phyloP scores from a whole-genome alignment of 169 alveolate genomes.

The Eimeria maxima region DNA sequence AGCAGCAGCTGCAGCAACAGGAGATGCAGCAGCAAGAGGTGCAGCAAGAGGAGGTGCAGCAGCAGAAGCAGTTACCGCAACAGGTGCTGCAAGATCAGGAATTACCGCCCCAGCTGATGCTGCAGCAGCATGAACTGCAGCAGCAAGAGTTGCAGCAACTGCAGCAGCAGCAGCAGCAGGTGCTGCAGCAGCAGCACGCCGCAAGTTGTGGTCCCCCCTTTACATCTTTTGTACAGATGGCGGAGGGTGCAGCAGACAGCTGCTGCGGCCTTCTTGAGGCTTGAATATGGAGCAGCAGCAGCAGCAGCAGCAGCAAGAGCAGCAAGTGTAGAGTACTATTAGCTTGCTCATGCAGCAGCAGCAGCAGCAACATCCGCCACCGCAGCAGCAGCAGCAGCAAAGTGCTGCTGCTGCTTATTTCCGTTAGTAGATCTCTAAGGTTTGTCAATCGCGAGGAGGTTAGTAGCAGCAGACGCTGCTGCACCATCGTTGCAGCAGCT shows the following conservation, averaged over 20 bases:
- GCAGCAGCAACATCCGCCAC: background rate
- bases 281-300: background rate
- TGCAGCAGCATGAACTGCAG: slow-evolving; percentile 4
- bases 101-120: background rate
- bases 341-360: no score
- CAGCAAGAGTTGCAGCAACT: background rate
- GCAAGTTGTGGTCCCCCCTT: background rate
- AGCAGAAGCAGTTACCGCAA: background rate
- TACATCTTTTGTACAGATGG: background rate
- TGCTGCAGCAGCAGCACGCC: background rate
- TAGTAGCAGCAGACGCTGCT: background rate
- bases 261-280: slow-evolving; percentile 6
- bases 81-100: background rate
- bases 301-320: slow-evolving; percentile 26
- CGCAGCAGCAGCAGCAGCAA: background rate
- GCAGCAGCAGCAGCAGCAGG: slow-evolving; percentile 22
- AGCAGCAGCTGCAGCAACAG: background rate
- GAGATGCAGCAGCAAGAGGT: background rate
- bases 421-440: background rate
- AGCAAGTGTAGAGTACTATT: no score
- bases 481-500: background rate
- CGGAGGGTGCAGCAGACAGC: background rate
- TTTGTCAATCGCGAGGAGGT: background rate
- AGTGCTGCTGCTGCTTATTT: background rate
- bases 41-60: background rate